Conservation (phyloP, 306 rosid species). For the Quercus alba region DNA sequence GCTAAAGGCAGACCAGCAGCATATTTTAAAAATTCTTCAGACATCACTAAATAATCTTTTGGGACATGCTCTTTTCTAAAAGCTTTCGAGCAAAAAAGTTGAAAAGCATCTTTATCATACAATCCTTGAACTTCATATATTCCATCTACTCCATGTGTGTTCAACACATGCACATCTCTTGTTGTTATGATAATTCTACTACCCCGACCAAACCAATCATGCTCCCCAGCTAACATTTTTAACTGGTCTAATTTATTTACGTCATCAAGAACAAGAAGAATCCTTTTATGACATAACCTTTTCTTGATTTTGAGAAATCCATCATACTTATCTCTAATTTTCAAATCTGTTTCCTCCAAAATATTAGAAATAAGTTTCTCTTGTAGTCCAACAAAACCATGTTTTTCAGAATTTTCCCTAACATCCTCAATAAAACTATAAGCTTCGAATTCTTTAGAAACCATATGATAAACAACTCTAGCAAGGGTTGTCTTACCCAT, state of each 20-base stretch:
- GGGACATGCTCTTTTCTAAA: accelerated
- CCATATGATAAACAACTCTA: too few species aligned
- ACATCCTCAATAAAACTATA: too few species aligned
- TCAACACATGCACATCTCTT: too few species aligned
- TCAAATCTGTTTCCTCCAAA: accelerated
- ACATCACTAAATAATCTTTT: accelerated
- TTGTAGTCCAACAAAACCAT: too few species aligned
- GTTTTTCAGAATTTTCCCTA: accelerated
- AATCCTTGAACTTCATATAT: neutral
- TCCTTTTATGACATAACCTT: accelerated
- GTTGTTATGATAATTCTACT: too few species aligned
- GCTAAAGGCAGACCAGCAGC: accelerated
- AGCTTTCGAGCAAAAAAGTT: accelerated
- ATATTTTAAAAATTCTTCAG: accelerated
- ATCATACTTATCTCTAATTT: accelerated
- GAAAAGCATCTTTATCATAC: neutral
- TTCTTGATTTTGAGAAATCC: accelerated
- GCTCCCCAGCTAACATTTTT: accelerated
- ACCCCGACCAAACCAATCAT: neutral
- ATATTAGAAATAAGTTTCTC: accelerated
- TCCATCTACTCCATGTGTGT: accelerated
- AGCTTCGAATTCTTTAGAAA: too few species aligned
- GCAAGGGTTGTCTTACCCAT: too few species aligned
- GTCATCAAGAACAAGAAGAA: too few species aligned
- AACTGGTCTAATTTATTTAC: too few species aligned